Evolutionary conservation across 108 stramenopile species (phyloP).

Genomic region (Cyclotella choctawhatcheeana): DNA sequence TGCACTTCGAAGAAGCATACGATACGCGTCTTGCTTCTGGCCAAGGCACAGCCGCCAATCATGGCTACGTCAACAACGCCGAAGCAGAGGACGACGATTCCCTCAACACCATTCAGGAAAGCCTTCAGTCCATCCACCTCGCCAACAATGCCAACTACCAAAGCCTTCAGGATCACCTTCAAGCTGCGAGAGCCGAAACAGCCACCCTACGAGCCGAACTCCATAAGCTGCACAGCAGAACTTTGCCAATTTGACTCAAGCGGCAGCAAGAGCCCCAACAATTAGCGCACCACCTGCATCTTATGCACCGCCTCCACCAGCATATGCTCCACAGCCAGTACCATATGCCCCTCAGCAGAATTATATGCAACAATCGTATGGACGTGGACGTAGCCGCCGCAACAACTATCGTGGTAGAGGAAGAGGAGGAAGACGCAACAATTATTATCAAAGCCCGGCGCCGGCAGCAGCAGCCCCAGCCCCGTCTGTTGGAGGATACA

Average conservation of each 20-base stretch:
- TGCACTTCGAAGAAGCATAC: constrained; percentile 21
- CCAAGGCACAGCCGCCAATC: not conserved
- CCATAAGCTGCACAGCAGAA: not conserved
- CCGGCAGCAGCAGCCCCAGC: too few relatives aligned
- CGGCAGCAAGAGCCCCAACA: not conserved
- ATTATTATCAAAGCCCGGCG: too few relatives aligned
- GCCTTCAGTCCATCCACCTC: not conserved
- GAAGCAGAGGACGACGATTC: constrained; percentile 9
- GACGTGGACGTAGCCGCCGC: too few relatives aligned
- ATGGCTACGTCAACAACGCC: constrained; percentile 15
- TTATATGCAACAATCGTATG: too few relatives aligned
- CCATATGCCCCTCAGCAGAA: too few relatives aligned
- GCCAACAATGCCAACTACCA: constrained; percentile 6
- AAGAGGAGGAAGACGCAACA: too few relatives aligned
- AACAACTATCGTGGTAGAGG: not conserved
- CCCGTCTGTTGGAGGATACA: too few relatives aligned
- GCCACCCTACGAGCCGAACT: not conserved
- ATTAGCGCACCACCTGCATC: not conserved
- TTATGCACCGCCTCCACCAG: not conserved
- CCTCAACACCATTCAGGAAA: constrained; percentile 9
- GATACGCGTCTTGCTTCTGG: not conserved
- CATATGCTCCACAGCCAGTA: too few relatives aligned
- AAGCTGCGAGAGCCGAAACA: not conserved
- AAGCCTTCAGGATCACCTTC: not conserved
- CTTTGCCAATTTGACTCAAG: not conserved